Conservation (phyloP, 2,329 filamentous ascomycete species). For the Cytospora leucostoma region DNA sequence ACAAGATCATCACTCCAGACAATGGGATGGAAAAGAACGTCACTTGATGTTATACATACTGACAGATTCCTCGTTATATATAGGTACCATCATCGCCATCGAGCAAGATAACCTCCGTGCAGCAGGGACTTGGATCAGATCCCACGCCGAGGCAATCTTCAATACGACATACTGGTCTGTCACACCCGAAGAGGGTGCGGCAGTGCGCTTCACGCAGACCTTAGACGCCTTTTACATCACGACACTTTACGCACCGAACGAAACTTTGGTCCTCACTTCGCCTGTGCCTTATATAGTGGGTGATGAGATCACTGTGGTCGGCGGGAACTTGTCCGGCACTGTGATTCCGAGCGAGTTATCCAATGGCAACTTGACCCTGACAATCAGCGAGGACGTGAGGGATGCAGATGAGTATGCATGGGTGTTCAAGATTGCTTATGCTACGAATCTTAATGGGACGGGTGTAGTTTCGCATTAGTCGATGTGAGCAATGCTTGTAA, state of each 20-base stretch:
- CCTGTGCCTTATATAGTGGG: conserved; percentile 49
- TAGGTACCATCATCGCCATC: conserved; percentile 23
- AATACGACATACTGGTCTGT: conserved; percentile 59
- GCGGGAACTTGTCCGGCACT: conserved; percentile 34
- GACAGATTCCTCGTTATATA: background rate
- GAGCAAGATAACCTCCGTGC: conserved; percentile 46
- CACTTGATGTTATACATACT: background rate
- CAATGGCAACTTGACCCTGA: conserved; percentile 35
- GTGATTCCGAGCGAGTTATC: conserved; percentile 29
- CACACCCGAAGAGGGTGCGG: conserved; percentile 43
- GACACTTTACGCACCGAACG: conserved; percentile 45
- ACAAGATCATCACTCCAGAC: too few species aligned
- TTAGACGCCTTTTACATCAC: conserved; percentile 55
- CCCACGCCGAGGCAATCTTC: conserved; percentile 56
- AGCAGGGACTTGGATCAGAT: conserved; percentile 56
- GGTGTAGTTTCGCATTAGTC: background rate
- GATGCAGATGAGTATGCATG: conserved; percentile 43
- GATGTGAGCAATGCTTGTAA: too few species aligned
- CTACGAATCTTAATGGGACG: background rate
- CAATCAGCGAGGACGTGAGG: conserved; percentile 37
- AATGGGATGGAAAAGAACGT: background rate
- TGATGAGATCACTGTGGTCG: conserved; percentile 48
- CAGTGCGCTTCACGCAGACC: conserved; percentile 54
- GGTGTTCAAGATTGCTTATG: conserved; percentile 37
- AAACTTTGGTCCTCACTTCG: conserved; percentile 42